Evolutionary conservation across 768 basidiomycete genomes (phyloP).

Genomic region (Mycena olivaceomarginata): DNA sequence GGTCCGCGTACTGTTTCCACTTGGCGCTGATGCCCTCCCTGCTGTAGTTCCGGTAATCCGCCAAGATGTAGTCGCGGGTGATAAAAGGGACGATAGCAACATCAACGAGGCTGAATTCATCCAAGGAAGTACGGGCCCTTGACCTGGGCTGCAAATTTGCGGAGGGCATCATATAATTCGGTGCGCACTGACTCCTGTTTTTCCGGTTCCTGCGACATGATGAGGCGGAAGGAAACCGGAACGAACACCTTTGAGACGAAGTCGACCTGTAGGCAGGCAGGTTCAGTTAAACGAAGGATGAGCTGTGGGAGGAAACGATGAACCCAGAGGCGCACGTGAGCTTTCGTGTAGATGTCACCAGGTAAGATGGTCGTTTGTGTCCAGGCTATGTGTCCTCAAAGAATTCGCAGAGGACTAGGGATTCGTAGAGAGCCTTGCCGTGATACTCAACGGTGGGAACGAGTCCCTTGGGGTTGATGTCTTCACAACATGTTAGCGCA

Average conservation of each 20-base stretch:
- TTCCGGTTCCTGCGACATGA: slow-evolving; percentile 57
- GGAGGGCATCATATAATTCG: slow-evolving; percentile 61
- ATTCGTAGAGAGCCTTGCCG: slow-evolving; percentile 78
- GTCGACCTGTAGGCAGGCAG: slow-evolving; percentile 60
- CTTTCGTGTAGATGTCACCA: slow-evolving; percentile 69
- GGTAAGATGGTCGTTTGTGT: slow-evolving; percentile 69
- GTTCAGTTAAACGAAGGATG: not conserved
- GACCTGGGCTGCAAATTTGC: slow-evolving; percentile 58
- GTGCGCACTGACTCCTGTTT: slow-evolving; percentile 57
- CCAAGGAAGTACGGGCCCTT: slow-evolving; percentile 65
- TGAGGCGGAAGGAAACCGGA: slow-evolving; percentile 68
- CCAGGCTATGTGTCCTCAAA: slow-evolving; percentile 76
- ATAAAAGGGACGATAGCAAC: slow-evolving; percentile 70
- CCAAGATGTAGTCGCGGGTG: slow-evolving; percentile 63
- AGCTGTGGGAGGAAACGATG: not conserved
- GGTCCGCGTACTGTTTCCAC: slow-evolving; percentile 63
- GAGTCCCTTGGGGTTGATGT: slow-evolving; percentile 82
- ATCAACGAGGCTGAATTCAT: slow-evolving; percentile 68
- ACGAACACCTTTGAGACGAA: slow-evolving; percentile 71
- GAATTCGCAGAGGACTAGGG: slow-evolving; percentile 78
- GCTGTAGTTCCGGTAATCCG: slow-evolving; percentile 63
- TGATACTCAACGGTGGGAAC: slow-evolving; percentile 75
- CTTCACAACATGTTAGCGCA: slow-evolving; percentile 37
- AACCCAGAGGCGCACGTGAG: slow-evolving; percentile 71
- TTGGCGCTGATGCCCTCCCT: slow-evolving; percentile 56